Base-by-base conservation (phyloP, 306 rosid species). In the Betula pendula region DNA sequence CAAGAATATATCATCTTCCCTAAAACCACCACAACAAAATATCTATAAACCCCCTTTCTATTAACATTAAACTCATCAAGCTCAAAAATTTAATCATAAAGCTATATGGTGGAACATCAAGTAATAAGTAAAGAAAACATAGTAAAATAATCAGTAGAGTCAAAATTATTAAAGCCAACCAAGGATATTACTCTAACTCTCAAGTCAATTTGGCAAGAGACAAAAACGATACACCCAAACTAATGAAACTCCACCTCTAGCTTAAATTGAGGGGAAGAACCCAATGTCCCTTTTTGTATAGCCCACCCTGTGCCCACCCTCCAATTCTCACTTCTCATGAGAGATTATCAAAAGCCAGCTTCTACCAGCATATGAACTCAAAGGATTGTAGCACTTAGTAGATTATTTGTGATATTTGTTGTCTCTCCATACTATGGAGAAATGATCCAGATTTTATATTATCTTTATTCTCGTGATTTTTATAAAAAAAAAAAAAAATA, bases 1-100 rank as follows among this genome's bases (percentile, higher is more conserved):
- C 68, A 60, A 29, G 68, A 60, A 60, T 14, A 16, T 60, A 60
- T 60, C 68, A 60, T 60, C 12, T 27, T 60, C n/a, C 68, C 42
- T 16, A 14, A 29, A 27, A 20, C 25, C 31, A 55, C 31, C 11
- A 20, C 12, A n/a, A 51, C 22, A 53, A 53, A 38, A 59, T 1
- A 27, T 15, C 33, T 59, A 27, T 7, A 51, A 19, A 19, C 25
- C 24, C 49, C 49, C 1, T 60, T 60, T 42, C 68, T 60, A 60
- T 60, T 19, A 60, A 60, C 38, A 3, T 14, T 14, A 58, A 25
- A 29, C 20, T 25, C 35, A 60, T 60, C 29, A 29, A 60, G 68
- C 42, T 29, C 40, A 60, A 60, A 29, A 29, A 13, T 60, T 60
- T 14, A 29, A 16, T 16, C 68, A 59, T 27, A 60, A 60, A 29